A percentile compares a stretch with the other conserved stretches of the same genome.
Conservation (phyloP, 2,329 filamentous ascomycete genomes). For the Cladobotryum mycophilum region DNA sequence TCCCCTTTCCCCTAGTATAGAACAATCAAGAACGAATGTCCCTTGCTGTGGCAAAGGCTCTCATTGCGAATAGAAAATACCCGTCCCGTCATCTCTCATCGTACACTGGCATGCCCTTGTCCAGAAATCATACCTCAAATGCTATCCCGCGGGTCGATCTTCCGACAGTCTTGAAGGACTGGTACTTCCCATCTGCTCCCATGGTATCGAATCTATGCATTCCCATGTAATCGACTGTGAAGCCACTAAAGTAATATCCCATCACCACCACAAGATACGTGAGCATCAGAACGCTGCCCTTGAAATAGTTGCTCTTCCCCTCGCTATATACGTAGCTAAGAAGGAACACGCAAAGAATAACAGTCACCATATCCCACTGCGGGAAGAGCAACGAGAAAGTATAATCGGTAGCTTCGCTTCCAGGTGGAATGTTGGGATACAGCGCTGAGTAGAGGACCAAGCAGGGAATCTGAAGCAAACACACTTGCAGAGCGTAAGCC, state of each 20-base stretch:
- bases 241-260: conserved; percentile 81
- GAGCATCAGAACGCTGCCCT: conserved; percentile 88
- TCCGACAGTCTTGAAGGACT: conserved; percentile 49
- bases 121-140: conserved; percentile 14
- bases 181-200: conserved; percentile 43
- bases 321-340: conserved; percentile 97
- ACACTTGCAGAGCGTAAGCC: conserved; percentile 93
- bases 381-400: conserved; percentile 89
- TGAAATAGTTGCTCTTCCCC: conserved; percentile 99
- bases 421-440: conserved; percentile 43
- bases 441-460: conserved; percentile 86
- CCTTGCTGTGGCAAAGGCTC: too few relatives aligned
- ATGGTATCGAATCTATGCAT: conserved; percentile 48
- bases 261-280: conserved; percentile 88
- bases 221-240: conserved; percentile 38
- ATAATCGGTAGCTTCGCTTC: conserved; percentile 43
- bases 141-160: conserved; percentile 31
- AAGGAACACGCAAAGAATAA: conserved; percentile 92
- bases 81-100: too few relatives aligned
- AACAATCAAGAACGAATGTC: too few relatives aligned
- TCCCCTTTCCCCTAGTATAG: background rate
- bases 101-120: too few relatives aligned
- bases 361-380: conserved; percentile 98
- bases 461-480: conserved; percentile 86
- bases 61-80: too few relatives aligned